A percentile compares a stretch with the other conserved stretches of the same genome.
Conservation (phyloP, 2,329 filamentous ascomycete genomes). For the Rhytidhysteron rufulum region DNA sequence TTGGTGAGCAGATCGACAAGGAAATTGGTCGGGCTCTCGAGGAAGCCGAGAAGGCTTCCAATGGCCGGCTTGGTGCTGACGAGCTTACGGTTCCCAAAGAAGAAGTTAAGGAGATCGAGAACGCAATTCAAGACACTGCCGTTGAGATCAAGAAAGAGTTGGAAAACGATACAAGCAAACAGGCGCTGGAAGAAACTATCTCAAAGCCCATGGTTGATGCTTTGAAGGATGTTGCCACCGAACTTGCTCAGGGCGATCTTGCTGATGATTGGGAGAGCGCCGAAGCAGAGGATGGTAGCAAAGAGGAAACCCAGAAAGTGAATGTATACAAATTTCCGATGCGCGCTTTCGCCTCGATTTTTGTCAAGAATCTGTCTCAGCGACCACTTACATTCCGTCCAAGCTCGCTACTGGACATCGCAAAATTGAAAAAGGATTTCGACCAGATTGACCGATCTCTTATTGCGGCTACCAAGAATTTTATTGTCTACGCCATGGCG, state of each 20-base stretch:
- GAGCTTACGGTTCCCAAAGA: conserved; percentile 31
- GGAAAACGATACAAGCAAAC: conserved; percentile 52
- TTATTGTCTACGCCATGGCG: conserved; percentile 91
- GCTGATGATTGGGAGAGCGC: conserved; percentile 92
- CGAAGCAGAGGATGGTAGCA: conserved; percentile 67
- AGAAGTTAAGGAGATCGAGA: conserved; percentile 53
- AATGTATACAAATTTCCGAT: conserved; percentile 94
- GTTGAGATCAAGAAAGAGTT: conserved; percentile 44
- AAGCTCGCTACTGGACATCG: conserved; percentile 85
- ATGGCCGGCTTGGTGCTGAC: conserved; percentile 43
- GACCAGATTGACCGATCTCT: conserved; percentile 95
- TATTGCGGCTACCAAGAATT: conserved; percentile 81
- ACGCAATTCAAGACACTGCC: conserved; percentile 50
- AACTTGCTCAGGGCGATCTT: conserved; percentile 53
- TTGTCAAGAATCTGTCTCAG: conserved; percentile 57
- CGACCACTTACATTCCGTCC: conserved; percentile 64
- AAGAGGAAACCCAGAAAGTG: conserved; percentile 65
- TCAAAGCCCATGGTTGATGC: conserved; percentile 52
- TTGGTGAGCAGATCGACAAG: conserved; percentile 58
- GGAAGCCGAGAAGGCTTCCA: conserved; percentile 33
- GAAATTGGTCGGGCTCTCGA: conserved; percentile 65
- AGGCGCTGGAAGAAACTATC: conserved; percentile 52
- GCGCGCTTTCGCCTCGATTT: conserved; percentile 91
- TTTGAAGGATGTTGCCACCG: conserved; percentile 57
- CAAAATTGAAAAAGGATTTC: conserved; percentile 93